Conservation (phyloP, 805 yeast genomes). For the Metschnikowia reukaufii region DNA sequence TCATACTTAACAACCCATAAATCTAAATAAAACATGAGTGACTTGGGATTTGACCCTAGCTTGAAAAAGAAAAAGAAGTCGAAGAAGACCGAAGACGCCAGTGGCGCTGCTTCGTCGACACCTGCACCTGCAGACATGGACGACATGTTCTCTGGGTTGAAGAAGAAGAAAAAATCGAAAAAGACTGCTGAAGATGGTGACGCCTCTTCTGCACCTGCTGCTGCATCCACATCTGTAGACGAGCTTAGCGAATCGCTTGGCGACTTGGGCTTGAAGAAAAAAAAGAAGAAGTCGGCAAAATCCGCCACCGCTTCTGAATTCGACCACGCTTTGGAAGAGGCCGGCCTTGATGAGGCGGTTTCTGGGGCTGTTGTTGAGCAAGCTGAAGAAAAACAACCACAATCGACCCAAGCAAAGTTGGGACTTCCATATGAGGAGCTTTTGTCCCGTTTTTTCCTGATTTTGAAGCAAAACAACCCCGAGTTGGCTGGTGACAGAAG, state of each 20-base stretch:
- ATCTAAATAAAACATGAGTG: conserved; percentile 36
- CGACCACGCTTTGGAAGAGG: conserved; percentile 85
- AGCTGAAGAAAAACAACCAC: conserved; percentile 21
- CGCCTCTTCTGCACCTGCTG: conserved; percentile 18
- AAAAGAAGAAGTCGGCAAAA: conserved; percentile 58
- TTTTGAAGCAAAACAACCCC: conserved; percentile 91
- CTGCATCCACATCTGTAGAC: conserved; percentile 27
- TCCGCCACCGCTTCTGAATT: conserved; percentile 69
- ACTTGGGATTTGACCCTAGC: conserved; percentile 70
- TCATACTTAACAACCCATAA: too few species aligned
- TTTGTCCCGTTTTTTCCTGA: conserved; percentile 79
- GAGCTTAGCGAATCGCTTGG: conserved; percentile 39
- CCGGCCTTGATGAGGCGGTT: conserved; percentile 66
- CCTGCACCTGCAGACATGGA: conserved; percentile 41
- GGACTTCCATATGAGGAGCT: conserved; percentile 76
- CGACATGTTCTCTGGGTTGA: conserved; percentile 70
- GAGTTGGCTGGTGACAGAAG: conserved; percentile 96
- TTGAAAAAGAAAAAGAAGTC: conserved; percentile 85
- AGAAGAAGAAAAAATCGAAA: conserved; percentile 54
- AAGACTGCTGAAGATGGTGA: conserved; percentile 13
- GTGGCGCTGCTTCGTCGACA: conserved; percentile 26
- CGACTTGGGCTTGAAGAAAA: conserved; percentile 61
- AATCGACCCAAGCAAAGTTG: conserved; percentile 35
- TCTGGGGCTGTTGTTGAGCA: conserved; percentile 24
- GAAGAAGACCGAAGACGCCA: conserved; percentile 44